These are phyloP conservation scores for Botrytis aclada DNA, from an alignment of 2,329 filamentous ascomycete species.

Conservation along the genomic window DNA sequence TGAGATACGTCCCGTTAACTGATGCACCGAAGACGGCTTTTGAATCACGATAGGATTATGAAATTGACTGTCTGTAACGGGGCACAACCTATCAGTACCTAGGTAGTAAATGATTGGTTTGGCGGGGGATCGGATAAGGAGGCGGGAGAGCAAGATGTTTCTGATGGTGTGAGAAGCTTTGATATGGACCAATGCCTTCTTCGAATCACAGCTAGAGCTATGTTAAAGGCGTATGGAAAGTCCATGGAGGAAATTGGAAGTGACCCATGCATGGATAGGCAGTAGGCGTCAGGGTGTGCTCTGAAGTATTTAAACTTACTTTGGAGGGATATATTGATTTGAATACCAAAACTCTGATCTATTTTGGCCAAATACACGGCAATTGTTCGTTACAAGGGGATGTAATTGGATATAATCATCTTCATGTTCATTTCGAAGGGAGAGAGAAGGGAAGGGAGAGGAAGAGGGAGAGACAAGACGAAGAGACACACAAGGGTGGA, in stretches of 20 bases:
- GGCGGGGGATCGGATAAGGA: not conserved
- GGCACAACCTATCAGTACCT: not conserved
- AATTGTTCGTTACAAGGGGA: not conserved
- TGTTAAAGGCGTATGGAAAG: not conserved
- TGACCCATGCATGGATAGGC: not conserved
- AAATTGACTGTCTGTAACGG: too few species aligned
- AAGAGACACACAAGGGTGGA: not conserved
- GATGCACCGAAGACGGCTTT: constrained; percentile 53
- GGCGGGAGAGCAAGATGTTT: not conserved
- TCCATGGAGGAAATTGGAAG: not conserved
- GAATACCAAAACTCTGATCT: not conserved
- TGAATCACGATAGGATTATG: not conserved
- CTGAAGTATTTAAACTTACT: not conserved
- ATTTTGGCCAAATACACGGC: not conserved
- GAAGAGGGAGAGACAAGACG: not conserved
- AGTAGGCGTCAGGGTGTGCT: not conserved
- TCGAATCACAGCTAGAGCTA: not conserved
- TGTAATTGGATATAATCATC: not conserved
- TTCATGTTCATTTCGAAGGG: not conserved
- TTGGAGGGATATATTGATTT: not conserved
- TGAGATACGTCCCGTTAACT: constrained; percentile 74
- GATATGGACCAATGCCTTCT: not conserved
- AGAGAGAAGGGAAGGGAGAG: too few species aligned
- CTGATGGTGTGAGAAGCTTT: not conserved
- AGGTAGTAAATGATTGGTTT: not conserved